Conservation (phyloP, 805 yeast species). For the Yamadazyma laniorum region DNA sequence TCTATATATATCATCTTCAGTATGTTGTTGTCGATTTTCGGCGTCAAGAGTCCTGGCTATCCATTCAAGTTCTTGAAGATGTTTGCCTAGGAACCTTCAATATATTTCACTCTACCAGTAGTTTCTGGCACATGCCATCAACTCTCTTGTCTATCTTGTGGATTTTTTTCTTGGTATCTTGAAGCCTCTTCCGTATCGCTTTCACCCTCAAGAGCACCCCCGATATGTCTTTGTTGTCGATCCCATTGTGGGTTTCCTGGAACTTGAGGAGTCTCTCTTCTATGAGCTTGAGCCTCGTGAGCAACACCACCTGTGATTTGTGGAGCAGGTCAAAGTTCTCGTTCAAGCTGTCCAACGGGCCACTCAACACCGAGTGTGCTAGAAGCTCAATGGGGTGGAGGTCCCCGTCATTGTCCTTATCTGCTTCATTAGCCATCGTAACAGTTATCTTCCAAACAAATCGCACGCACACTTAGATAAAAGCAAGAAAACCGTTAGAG, state of each 20-base stretch:
- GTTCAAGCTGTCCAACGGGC: conserved; percentile 51
- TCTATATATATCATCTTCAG: conserved; percentile 60
- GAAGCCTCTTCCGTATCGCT: conserved; percentile 32
- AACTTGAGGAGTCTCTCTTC: conserved; percentile 32
- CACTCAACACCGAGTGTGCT: conserved; percentile 54
- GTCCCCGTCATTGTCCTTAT: conserved; percentile 18
- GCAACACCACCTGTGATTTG: conserved; percentile 55
- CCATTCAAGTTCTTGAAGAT: conserved; percentile 56
- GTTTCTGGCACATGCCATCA: conserved; percentile 8
- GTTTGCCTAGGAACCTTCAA: not conserved
- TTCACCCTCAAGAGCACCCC: conserved; percentile 22
- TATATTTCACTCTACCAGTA: not conserved
- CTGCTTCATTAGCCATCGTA: not conserved
- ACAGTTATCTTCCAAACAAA: no score
- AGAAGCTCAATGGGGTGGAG: conserved; percentile 60
- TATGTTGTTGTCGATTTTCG: conserved; percentile 62
- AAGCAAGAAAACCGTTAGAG: no score
- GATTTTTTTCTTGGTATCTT: conserved; percentile 26
- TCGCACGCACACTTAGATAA: no score
- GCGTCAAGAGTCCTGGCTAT: conserved; percentile 68
- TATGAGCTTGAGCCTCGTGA: conserved; percentile 46
- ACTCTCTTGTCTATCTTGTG: conserved; percentile 37
- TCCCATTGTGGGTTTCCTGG: conserved; percentile 11
- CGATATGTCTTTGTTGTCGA: conserved; percentile 16
- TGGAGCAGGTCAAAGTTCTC: conserved; percentile 51